Base-by-base conservation (phyloP, 441 rosid species). In the Geranium incanum region DNA sequence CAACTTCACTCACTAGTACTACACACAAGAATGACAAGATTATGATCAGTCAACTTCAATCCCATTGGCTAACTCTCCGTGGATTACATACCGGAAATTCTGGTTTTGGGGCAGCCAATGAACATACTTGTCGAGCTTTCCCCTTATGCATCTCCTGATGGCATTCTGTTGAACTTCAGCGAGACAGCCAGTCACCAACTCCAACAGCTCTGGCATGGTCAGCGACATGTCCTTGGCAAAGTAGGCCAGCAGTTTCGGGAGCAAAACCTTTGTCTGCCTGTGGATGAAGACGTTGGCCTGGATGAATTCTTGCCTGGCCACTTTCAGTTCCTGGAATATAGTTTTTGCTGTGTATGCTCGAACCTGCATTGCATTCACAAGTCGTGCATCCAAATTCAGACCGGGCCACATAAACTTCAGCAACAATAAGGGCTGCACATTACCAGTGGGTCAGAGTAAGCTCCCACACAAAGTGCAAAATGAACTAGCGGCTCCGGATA, bases 401-500 rank as follows among this genome's bases (percentile, higher is more conserved):
- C 11, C 48, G 11, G 7, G 48, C 9, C 48, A 41, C 48, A 41
- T 52, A 52, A n/a, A n/a, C 1, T 52, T 52, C 4, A 13, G 60
- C 60, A 52, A 13, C 6, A 52, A 5, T 18, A 52, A 1, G 64
- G 59, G 0, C 55, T 6, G 28, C 79, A 28, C 33, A 28, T 28
- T 84, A 90, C 96, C 84, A 72, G 81, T 8, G 96, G 96, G 76
- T 88, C 96, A 50, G 90, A 84, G 37, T 84, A 84, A 39, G 89
- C 76, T 39, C 95, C 96, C 8, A 85, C 85, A 77, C 89, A 88
- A 64, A 92, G 90, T n/a, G 92, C 91, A 73, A 92, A 92, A 75
- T 90, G 96, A 75, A 88, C 93, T 68, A 87, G 87, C 0, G 91
- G 93, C 75, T 92, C 96, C 0, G 91, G 87, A 62, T 88, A 92